These are phyloP conservation scores for Aspergillus glaucus DNA, from an alignment of 2,329 filamentous ascomycete species.

Conservation along the genomic window DNA sequence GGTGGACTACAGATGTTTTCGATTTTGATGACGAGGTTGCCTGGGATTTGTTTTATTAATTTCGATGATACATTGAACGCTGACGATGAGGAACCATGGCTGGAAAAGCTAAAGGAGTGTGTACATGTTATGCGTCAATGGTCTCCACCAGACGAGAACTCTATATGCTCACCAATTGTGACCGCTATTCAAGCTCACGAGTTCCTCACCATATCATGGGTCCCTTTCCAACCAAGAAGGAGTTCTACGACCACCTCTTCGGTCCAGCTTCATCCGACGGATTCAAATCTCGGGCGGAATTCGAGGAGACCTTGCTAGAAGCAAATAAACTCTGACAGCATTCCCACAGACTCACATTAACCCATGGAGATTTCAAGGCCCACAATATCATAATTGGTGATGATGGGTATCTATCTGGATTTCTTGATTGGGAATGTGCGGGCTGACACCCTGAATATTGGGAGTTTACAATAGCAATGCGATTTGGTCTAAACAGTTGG, in stretches of 20 bases:
- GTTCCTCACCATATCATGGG: conserved; percentile 29
- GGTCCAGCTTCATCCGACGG: conserved; percentile 19
- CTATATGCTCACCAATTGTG: conserved; percentile 27
- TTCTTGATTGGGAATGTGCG: conserved; percentile 1
- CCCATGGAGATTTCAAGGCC: conserved; percentile 13
- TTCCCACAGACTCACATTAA: conserved; percentile 4
- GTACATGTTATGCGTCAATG: conserved; percentile 31
- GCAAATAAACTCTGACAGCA: conserved; percentile 11
- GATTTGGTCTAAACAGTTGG: not conserved
- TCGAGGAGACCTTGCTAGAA: conserved; percentile 15
- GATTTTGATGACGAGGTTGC: conserved; percentile 40
- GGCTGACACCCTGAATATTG: not conserved
- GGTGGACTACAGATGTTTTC: conserved; percentile 9
- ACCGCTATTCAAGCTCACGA: conserved; percentile 24
- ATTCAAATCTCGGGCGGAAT: conserved; percentile 22
- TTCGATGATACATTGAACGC: conserved; percentile 18
- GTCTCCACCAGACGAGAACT: conserved; percentile 17
- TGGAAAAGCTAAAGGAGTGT: conserved; percentile 29
- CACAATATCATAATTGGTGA: conserved; percentile 10
- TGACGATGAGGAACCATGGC: conserved; percentile 25
- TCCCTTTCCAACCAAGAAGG: conserved; percentile 20
- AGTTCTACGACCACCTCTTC: conserved; percentile 27
- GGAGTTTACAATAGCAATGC: not conserved
- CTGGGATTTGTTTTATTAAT: conserved; percentile 26
- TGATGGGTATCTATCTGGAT: conserved; percentile 10